A percentile compares a stretch with the other conserved stretches of the same genome.
phyloP scores from a whole-genome alignment of 1,139 yeast species.

The Candida labiduridarum region DNA sequence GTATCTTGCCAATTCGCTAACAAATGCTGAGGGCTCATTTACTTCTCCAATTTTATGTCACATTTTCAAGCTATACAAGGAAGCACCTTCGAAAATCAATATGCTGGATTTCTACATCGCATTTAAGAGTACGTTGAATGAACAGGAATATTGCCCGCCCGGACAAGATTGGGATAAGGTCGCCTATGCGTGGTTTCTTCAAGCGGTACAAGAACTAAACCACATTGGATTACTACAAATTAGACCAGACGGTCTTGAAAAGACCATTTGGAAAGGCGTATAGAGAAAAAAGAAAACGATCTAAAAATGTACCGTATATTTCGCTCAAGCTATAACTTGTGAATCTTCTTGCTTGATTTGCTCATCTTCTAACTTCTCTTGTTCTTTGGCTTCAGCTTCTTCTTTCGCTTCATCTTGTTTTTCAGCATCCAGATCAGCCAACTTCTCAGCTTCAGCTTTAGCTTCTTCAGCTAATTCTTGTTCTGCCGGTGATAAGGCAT shows the following conservation, averaged over 20 bases:
- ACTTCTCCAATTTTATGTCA: conserved; percentile 57
- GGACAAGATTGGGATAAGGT: conserved; percentile 43
- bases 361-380: conserved; percentile 7
- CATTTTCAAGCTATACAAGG: conserved; percentile 72
- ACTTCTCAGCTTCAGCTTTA: conserved; percentile 15
- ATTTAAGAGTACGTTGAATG: conserved; percentile 59
- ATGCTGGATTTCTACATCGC: conserved; percentile 77
- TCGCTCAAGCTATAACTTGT: background rate
- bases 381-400: conserved; percentile 11
- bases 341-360: background rate
- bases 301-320: background rate
- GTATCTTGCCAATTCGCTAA: conserved; percentile 30
- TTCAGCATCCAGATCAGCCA: conserved; percentile 7
- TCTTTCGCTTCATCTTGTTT: conserved; percentile 1
- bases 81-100: conserved; percentile 75
- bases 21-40: conserved; percentile 12
- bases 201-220: conserved; percentile 43
- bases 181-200: conserved; percentile 46
- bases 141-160: conserved; percentile 20
- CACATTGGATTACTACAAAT: conserved; percentile 45
- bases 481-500: conserved; percentile 11
- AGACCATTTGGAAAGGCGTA: conserved; percentile 46
- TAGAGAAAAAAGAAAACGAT: conserved; percentile 12
- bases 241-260: conserved; percentile 48
- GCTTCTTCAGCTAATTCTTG: conserved; percentile 15